Base-by-base conservation (phyloP, 495 filamentous ascomycete genomes). In the Xylaria flabelliformis region DNA sequence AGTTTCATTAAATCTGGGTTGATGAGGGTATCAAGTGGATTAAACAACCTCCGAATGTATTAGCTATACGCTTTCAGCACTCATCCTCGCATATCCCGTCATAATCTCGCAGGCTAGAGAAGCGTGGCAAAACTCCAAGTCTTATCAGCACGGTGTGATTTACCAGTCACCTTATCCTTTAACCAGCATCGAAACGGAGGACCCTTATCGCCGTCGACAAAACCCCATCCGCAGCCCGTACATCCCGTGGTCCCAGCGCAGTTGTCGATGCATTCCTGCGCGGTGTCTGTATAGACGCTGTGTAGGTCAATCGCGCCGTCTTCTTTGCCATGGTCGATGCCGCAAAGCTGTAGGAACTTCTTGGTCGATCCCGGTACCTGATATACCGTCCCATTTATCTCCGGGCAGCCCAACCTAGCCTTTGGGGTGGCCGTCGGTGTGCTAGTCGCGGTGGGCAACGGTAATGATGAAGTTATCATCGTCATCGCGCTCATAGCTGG, bases 71-170 rank as follows among this genome's bases (percentile, higher is more conserved):
- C 26, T n/a, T 32, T 19, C 41, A 41, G 19, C 51, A 21, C 10
- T 34, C 58, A 4, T n/a, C 29, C 42, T 53, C 61, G 12, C 15
- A 17, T 19, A 12, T 63, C 26, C 50, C 12, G 1, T 65, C 51
- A 13, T 12, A 48, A 56, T 0, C 4, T n/a, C 44, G 3, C 19
- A 41, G n/a, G 46, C 32, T 69, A 68, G 32, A 68, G 74, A 51
- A 85, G 74, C 13, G 83, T 73, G 5, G 84, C 83, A 78, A 85
- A 85, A 51, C 79, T 77, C 82, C 82, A 86, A 39, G 83, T 82
- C 21, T 56, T 48, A 19, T 76, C 74, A 1, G 80, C 76, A 24
- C 64, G 67, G 71, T 84, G 82, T 7, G 77, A n/a, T 36, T 70
- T 72, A 15, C 63, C 61, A 72, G 75, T 76, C 67, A 86, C 72